These are phyloP conservation scores for Teratosphaeria zuluensis DNA, from an alignment of 2,329 filamentous ascomycete genomes.

Conservation along the genomic window DNA sequence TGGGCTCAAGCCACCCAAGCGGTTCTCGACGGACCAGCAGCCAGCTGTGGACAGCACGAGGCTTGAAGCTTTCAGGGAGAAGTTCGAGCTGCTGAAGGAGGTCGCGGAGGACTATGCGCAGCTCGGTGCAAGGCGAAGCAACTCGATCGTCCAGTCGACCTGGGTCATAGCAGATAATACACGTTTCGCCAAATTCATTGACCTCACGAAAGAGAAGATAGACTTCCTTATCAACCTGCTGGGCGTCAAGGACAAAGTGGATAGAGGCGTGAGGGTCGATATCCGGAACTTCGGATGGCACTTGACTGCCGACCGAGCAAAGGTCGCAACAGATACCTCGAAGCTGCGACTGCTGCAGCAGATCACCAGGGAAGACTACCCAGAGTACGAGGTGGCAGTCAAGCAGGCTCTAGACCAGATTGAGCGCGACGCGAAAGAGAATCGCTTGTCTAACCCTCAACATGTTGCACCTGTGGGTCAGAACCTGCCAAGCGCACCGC, in stretches of 20 bases:
- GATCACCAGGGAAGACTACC: constrained; percentile 33
- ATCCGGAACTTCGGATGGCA: constrained; percentile 41
- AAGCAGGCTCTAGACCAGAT: constrained; percentile 36
- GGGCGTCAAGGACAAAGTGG: constrained; percentile 34
- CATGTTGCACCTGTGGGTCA: background rate
- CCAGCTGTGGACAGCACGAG: constrained; percentile 35
- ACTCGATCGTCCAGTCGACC: constrained; percentile 22
- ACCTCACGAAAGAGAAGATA: constrained; percentile 32
- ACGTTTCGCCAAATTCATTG: constrained; percentile 34
- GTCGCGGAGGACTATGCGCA: constrained; percentile 24
- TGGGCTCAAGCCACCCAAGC: constrained; percentile 36
- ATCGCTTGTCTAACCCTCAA: constrained; percentile 5
- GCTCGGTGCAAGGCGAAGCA: constrained; percentile 18
- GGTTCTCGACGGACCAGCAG: constrained; percentile 27
- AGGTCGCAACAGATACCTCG: constrained; percentile 27
- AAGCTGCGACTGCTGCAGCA: constrained; percentile 38
- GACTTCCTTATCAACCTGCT: constrained; percentile 35
- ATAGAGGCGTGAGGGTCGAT: constrained; percentile 35
- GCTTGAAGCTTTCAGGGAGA: constrained; percentile 37
- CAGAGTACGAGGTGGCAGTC: constrained; percentile 34
- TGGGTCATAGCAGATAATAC: constrained; percentile 34
- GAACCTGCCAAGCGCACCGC: background rate
- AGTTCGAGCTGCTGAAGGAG: constrained; percentile 33
- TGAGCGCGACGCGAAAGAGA: constrained; percentile 22
- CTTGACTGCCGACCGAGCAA: constrained; percentile 24